phyloP scores from a whole-genome alignment of 2,329 filamentous ascomycete genomes.

The Madurella mycetomatis region DNA sequence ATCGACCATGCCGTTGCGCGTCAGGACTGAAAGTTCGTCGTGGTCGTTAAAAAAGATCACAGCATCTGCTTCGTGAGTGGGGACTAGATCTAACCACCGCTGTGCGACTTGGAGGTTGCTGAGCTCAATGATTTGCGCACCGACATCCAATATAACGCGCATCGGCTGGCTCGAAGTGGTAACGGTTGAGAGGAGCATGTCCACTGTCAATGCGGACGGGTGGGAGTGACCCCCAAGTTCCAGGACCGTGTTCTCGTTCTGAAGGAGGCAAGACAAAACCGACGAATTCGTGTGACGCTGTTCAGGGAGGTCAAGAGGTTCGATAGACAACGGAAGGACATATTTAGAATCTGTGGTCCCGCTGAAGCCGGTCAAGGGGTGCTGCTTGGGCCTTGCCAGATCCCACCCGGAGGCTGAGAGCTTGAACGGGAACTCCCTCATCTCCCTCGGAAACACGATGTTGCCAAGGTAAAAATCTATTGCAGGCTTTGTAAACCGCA shows the following conservation, averaged over 20 bases:
- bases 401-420: conserved; percentile 66
- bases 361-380: conserved; percentile 63
- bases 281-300: conserved; percentile 60
- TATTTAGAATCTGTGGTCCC: conserved; percentile 64
- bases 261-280: conserved; percentile 55
- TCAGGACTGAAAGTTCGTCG: conserved; percentile 42
- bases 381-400: conserved; percentile 32
- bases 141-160: conserved; percentile 58
- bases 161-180: conserved; percentile 38
- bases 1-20: conserved; percentile 40
- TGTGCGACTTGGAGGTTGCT: conserved; percentile 51
- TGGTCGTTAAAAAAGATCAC: conserved; percentile 51
- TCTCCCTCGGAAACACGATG: conserved; percentile 61
- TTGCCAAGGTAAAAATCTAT: conserved; percentile 60
- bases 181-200: conserved; percentile 41
- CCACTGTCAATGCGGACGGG: conserved; percentile 42
- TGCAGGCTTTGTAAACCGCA: conserved; percentile 48
- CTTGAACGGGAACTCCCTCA: conserved; percentile 60
- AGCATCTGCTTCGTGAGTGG: conserved; percentile 34
- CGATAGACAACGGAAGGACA: conserved; percentile 57
- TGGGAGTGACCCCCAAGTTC: conserved; percentile 31
- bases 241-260: conserved; percentile 48
- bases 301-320: conserved; percentile 54
- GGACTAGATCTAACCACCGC: conserved; percentile 42
- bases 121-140: conserved; percentile 55